Base-by-base conservation (phyloP, 305 asterid genomes). In the Fraxinus xanthoxyloides region DNA sequence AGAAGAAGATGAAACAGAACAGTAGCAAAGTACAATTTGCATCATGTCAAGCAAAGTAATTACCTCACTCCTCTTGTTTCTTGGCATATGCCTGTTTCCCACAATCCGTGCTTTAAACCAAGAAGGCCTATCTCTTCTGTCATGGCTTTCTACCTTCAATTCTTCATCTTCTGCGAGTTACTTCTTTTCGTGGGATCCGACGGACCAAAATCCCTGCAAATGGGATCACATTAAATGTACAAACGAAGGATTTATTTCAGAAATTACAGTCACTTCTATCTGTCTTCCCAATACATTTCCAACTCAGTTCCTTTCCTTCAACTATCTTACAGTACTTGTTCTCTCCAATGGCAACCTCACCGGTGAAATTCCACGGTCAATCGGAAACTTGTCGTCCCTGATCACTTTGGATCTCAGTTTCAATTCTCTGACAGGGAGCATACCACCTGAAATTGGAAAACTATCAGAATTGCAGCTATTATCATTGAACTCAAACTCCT, bases 211-310 rank as follows among this genome's bases (percentile, higher is more conserved):
- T 82, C 97, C 97, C 75, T 92, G 97, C 89, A 79, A 82, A 13
- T 92, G 97, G 97, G 88, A 92, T 81, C 88, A 85, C 91, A 87
- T 90, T 87, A 85, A 80, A 87, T 92, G 97, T 72, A 90, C 76
- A 23, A 77, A 78, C 12, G 80, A 67, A 28, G 89, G 85, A 32
- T 89, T 87, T 75, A 91, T 92, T 54, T 87, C 91, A 0, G 90
- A 87, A 78, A 87, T 91, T 76, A 78, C 72, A 15, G 82, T 92
- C 76, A 88, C 32, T 48, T 92, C 95, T 1, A 77, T 90, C 65
- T 17, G 84, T 85, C 90, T 90, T 63, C 90, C 91, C 75, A 83
- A 93, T 56, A 67, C 86, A 38, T 90, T 92, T 82, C 97, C 97
- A 12, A 31, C 69, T 76, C 87, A 83, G 70, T 19, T 92, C 59